Evolutionary conservation across 129 eudicot genomes (phyloP).

Genomic region (Helichrysum umbraculigerum): DNA sequence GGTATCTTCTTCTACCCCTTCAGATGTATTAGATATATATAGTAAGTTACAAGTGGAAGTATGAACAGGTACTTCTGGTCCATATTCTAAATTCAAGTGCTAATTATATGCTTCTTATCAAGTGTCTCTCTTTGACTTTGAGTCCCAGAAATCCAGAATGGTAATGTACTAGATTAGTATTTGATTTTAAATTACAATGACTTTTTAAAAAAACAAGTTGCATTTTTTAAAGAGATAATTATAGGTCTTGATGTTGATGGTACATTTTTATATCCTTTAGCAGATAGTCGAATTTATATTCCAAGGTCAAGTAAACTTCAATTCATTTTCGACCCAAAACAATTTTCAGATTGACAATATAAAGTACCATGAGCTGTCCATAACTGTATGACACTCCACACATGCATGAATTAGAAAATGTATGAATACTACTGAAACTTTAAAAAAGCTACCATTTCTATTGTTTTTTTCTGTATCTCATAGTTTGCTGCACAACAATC

Average conservation of each 20-base stretch:
- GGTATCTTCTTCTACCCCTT: conserved; percentile 40
- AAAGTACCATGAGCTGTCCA: background rate
- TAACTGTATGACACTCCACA: background rate
- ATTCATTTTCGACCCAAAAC: background rate
- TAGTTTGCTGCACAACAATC: background rate
- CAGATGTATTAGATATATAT: conserved; percentile 6
- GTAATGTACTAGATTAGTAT: background rate
- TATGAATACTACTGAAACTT: background rate
- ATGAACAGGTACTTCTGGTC: background rate
- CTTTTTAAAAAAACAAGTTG: background rate
- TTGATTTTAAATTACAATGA: conserved; percentile 10
- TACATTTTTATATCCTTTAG: background rate
- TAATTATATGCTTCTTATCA: background rate
- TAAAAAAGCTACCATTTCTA: background rate
- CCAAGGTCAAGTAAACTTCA: background rate
- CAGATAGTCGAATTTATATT: conserved; percentile 5
- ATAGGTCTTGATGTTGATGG: conserved; percentile 7
- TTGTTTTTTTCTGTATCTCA: background rate
- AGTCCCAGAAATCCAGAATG: conserved; percentile 1
- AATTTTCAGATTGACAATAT: conserved; percentile 7
- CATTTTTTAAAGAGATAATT: background rate
- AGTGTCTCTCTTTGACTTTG: conserved; percentile 14
- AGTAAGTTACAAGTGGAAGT: conserved; percentile 17
- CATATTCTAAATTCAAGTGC: background rate
- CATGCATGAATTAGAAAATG: background rate